Percentiles rank a stretch among this genome's conserved stretches.
Conservation (phyloP, 768 basidiomycete genomes). For the Vararia minispora region DNA sequence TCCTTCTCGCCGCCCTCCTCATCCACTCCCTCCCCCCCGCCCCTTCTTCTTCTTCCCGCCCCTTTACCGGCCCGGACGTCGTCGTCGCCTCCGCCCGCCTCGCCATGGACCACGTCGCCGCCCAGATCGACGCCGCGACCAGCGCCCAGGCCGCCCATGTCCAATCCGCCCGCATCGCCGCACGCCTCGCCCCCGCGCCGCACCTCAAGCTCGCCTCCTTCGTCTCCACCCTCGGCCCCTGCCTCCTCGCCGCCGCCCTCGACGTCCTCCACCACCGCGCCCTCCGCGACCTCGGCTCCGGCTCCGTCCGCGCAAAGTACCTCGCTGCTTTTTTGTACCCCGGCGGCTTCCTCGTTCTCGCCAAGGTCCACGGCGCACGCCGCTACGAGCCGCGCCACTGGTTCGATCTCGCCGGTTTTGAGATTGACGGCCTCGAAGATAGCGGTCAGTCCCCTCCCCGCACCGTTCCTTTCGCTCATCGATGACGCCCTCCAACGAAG, state of each 20-base stretch:
- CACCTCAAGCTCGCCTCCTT: constrained; percentile 43
- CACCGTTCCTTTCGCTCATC: too few species aligned
- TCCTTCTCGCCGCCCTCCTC: constrained; percentile 68
- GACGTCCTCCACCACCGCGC: constrained; percentile 71
- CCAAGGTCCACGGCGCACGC: constrained; percentile 72
- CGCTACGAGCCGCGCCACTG: constrained; percentile 84
- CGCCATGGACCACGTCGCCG: constrained; percentile 11
- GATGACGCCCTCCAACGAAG: too few species aligned
- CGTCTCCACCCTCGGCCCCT: constrained; percentile 64
- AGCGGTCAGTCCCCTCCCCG: too few species aligned
- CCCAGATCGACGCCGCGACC: constrained; percentile 12
- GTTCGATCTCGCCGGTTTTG: constrained; percentile 69
- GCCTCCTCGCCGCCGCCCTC: constrained; percentile 72
- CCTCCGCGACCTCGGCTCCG: constrained; percentile 33
- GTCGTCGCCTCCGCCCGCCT: constrained; percentile 7
- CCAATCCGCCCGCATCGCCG: constrained; percentile 15
- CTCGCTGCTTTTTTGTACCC: constrained; percentile 83
- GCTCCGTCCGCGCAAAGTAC: constrained; percentile 62
- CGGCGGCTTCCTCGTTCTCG: constrained; percentile 78
- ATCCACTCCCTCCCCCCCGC: constrained; percentile 4
- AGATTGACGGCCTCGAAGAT: constrained; percentile 54
- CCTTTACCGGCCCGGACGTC: constrained; percentile 1
- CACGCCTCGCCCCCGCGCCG: constrained; percentile 19
- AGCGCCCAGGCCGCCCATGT: constrained; percentile 4
- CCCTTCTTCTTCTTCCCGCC: neutral